Evolutionary conservation across 2,329 filamentous ascomycete species (phyloP).

Genomic region (Fusarium sp.): DNA sequence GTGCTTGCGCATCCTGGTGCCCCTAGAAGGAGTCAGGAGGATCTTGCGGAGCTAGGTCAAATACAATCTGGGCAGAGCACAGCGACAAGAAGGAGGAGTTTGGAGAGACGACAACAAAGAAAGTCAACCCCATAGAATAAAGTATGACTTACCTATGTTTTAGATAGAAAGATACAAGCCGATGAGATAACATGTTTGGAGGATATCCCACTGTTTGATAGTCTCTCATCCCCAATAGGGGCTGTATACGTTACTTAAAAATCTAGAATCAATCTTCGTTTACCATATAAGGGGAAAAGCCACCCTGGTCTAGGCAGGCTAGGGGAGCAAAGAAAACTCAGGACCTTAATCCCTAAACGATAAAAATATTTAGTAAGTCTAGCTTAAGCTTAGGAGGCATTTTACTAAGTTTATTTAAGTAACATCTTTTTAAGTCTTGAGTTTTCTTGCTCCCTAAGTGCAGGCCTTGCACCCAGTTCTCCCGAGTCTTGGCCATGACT

Average conservation of each 20-base stretch:
- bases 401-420: neutral
- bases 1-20: conserved; percentile 43
- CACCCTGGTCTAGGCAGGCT: neutral
- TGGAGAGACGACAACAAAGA: conserved; percentile 35
- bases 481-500: neutral
- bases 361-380: neutral
- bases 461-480: too few species aligned
- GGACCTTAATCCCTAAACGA: neutral
- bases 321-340: neutral
- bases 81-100: conserved; percentile 44
- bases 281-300: neutral
- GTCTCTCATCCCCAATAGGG: neutral
- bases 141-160: neutral
- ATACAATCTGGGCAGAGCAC: conserved; percentile 45
- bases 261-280: neutral
- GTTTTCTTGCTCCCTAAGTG: neutral
- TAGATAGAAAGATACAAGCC: neutral
- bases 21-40: conserved; percentile 48
- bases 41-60: conserved; percentile 50
- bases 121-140: conserved; percentile 10
- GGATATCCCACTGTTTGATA: conserved; percentile 20
- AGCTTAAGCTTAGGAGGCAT: neutral
- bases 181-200: neutral
- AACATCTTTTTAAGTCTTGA: neutral
- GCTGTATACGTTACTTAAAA: neutral